A percentile compares a stretch with the other conserved stretches of the same genome.
Evolutionary conservation across 1,284 basidiomycete genomes (phyloP).

Genomic region (Volvariella volvacea): DNA sequence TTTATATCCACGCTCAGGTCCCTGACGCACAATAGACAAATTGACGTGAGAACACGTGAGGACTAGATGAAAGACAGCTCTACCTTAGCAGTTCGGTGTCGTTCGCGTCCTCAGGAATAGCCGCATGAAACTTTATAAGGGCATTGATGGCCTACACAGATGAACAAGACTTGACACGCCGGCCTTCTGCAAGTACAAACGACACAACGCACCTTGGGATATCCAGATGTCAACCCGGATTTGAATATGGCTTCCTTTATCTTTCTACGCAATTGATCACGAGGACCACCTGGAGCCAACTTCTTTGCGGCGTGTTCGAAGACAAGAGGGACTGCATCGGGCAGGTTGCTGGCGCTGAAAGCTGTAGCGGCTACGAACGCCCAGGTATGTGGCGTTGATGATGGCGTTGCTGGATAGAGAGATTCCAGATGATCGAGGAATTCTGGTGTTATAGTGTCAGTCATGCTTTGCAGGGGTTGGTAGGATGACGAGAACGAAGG

Average conservation of each 20-base stretch:
- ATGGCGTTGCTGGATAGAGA: slow-evolving; percentile 20
- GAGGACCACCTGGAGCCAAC: slow-evolving; percentile 27
- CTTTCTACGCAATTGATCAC: slow-evolving; percentile 35
- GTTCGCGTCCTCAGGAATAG: slow-evolving; percentile 31
- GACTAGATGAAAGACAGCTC: slow-evolving; percentile 1
- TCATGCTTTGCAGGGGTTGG: slow-evolving; percentile 7
- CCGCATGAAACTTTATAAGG: slow-evolving; percentile 32
- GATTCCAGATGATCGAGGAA: slow-evolving; percentile 23
- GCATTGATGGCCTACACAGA: slow-evolving; percentile 36
- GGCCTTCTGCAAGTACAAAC: background rate
- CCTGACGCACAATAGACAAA: slow-evolving; percentile 18
- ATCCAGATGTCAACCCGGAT: slow-evolving; percentile 45
- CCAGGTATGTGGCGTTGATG: slow-evolving; percentile 34
- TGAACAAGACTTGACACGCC: background rate
- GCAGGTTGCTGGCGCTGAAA: slow-evolving; percentile 47
- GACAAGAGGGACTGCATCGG: slow-evolving; percentile 47
- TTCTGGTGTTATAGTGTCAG: slow-evolving; percentile 12
- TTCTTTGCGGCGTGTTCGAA: slow-evolving; percentile 42
- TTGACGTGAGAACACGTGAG: background rate
- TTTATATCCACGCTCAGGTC: slow-evolving; percentile 28
- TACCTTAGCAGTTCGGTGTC: slow-evolving; percentile 33
- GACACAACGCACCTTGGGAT: slow-evolving; percentile 38
- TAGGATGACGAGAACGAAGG: slow-evolving; percentile 1
- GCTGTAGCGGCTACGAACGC: slow-evolving; percentile 47
- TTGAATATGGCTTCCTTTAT: slow-evolving; percentile 53